A percentile compares a stretch with the other conserved stretches of the same genome.
Conservation (phyloP, 78 protist species). For the Guillardia theta region DNA sequence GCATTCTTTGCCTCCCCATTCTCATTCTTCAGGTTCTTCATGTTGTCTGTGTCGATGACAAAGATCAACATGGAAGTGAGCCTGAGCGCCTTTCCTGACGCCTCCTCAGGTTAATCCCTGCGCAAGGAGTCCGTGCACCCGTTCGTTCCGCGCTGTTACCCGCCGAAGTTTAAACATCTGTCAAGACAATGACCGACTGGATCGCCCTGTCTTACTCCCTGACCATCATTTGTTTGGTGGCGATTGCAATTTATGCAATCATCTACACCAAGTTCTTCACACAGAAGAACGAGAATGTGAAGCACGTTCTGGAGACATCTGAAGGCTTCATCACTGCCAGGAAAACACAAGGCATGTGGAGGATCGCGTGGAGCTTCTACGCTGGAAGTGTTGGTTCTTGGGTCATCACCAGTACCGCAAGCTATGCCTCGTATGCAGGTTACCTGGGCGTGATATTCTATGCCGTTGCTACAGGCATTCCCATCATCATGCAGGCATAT, state of each 20-base stretch:
- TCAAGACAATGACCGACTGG: neutral
- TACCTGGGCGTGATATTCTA: neutral
- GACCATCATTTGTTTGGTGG: neutral
- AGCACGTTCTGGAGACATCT: neutral
- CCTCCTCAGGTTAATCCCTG: neutral
- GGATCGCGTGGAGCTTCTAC: neutral
- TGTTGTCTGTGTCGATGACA: neutral
- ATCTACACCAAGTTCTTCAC: neutral
- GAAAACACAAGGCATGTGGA: neutral
- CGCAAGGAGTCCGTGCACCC: neutral
- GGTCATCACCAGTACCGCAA: neutral
- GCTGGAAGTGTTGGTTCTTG: neutral
- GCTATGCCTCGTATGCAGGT: neutral
- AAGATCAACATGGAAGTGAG: neutral
- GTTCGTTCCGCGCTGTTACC: neutral
- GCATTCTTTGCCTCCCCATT: neutral
- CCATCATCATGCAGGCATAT: neutral
- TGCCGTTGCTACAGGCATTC: neutral
- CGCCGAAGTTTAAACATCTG: neutral
- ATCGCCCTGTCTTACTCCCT: neutral
- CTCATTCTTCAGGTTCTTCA: neutral
- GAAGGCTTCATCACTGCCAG: neutral
- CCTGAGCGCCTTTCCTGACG: neutral
- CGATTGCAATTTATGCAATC: neutral
- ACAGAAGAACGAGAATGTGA: neutral